Percentiles rank a stretch among this genome's conserved stretches.
Evolutionary conservation across 805 yeast genomes (phyloP).

Genomic region (Schwanniomyces sp.): DNA sequence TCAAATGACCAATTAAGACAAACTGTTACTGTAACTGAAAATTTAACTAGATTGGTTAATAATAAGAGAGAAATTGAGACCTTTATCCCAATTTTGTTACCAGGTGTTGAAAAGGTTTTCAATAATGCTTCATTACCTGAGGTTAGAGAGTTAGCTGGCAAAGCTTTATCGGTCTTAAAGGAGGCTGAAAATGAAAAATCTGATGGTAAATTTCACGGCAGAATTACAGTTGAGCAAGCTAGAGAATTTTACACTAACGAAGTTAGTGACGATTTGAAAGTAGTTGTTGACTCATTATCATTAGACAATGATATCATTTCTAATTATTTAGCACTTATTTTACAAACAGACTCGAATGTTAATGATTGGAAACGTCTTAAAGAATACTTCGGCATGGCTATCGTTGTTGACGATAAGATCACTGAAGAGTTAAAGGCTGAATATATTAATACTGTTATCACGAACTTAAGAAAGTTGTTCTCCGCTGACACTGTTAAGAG

Average conservation of each 20-base stretch:
- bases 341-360: slow-evolving; percentile 43
- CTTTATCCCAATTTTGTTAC: slow-evolving; percentile 81
- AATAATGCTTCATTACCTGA: slow-evolving; percentile 93
- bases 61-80: slow-evolving; percentile 88
- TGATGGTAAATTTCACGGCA: slow-evolving; percentile 76
- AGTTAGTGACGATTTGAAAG: slow-evolving; percentile 7
- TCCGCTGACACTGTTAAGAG: slow-evolving; percentile 44
- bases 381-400: slow-evolving; percentile 49
- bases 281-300: slow-evolving; percentile 5
- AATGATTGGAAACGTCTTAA: slow-evolving; percentile 49
- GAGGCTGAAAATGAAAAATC: slow-evolving; percentile 73
- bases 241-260: slow-evolving; percentile 35
- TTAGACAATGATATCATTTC: slow-evolving; percentile 36
- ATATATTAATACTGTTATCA: slow-evolving; percentile 46
- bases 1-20: slow-evolving; percentile 96
- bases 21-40: slow-evolving; percentile 93
- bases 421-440: slow-evolving; percentile 31
- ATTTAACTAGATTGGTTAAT: slow-evolving; percentile 91
- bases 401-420: slow-evolving; percentile 16
- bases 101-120: slow-evolving; percentile 88
- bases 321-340: slow-evolving; percentile 46
- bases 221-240: slow-evolving; percentile 60
- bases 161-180: slow-evolving; percentile 78
- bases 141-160: slow-evolving; percentile 88
- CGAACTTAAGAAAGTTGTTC: slow-evolving; percentile 53